Evolutionary conservation across 495 filamentous ascomycete genomes (phyloP).

Genomic region (Rhypophila decipiens): DNA sequence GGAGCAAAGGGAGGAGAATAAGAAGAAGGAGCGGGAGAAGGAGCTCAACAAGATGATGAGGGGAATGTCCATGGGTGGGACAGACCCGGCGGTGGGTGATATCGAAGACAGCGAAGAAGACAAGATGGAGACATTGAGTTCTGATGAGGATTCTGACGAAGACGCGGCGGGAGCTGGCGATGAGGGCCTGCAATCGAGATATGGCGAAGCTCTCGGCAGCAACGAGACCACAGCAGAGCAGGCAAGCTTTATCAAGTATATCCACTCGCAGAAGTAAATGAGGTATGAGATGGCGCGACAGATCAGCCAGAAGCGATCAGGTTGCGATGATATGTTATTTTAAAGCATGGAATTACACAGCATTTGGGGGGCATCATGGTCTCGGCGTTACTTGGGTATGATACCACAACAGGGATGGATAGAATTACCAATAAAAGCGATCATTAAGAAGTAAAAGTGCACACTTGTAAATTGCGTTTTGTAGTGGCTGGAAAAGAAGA

Average conservation of each 20-base stretch:
- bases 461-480: too few relatives aligned
- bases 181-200: slow-evolving; percentile 53
- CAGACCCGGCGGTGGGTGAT: slow-evolving; percentile 24
- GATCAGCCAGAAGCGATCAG: background rate
- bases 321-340: too few relatives aligned
- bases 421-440: too few relatives aligned
- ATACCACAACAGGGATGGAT: too few relatives aligned
- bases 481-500: too few relatives aligned
- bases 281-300: background rate
- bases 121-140: slow-evolving; percentile 35
- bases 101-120: slow-evolving; percentile 50
- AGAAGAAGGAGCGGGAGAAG: slow-evolving; percentile 61
- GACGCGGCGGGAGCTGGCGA: slow-evolving; percentile 45
- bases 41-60: slow-evolving; percentile 91
- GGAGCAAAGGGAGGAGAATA: slow-evolving; percentile 66
- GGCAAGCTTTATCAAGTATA: slow-evolving; percentile 55
- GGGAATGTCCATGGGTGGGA: slow-evolving; percentile 69
- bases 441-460: too few relatives aligned
- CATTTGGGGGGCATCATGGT: too few relatives aligned
- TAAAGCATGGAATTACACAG: too few relatives aligned
- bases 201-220: slow-evolving; percentile 50
- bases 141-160: slow-evolving; percentile 42
- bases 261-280: slow-evolving; percentile 33
- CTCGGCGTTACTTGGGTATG: too few relatives aligned
- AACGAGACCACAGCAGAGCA: slow-evolving; percentile 42